Percentiles rank a stretch among this genome's conserved stretches.
These are phyloP conservation scores for Naganishia liquefaciens DNA, from an alignment of 1,284 basidiomycete genomes.

Conservation along the genomic window DNA sequence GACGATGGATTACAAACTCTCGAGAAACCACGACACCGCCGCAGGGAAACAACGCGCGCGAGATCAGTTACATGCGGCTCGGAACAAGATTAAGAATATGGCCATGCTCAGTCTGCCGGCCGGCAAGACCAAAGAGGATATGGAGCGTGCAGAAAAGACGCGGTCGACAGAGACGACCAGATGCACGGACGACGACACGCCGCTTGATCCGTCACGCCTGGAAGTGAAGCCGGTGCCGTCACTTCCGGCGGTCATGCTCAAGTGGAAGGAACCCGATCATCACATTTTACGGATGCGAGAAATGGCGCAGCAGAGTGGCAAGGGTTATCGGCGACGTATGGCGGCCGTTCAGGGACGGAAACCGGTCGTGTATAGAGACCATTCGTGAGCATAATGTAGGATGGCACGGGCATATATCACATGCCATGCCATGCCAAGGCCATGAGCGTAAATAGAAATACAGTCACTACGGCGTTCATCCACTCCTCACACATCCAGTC, in stretches of 20 bases:
- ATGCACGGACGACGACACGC: not conserved
- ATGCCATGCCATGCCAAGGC: not conserved
- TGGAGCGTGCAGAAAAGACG: not conserved
- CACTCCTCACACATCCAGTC: no score
- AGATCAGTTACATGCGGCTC: constrained; percentile 31
- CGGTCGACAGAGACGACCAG: not conserved
- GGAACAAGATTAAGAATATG: constrained; percentile 39
- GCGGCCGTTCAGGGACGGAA: constrained; percentile 20
- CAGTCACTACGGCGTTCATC: no score
- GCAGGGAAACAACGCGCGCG: constrained; percentile 34
- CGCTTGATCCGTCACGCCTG: constrained; percentile 13
- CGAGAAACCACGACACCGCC: constrained; percentile 29
- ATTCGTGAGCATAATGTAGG: not conserved
- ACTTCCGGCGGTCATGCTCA: constrained; percentile 27
- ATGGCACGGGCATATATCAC: not conserved
- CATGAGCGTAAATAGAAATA: no score
- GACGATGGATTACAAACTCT: constrained; percentile 46
- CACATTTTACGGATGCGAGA: constrained; percentile 38
- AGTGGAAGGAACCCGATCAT: constrained; percentile 42
- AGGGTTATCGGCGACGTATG: constrained; percentile 40
- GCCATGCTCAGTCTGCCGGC: constrained; percentile 44
- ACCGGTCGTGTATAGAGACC: constrained; percentile 27
- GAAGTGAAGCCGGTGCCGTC: constrained; percentile 17
- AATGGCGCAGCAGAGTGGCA: constrained; percentile 42
- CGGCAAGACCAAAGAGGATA: constrained; percentile 41